Base-by-base conservation (phyloP, 2,329 filamentous ascomycete genomes). In the Cadophora luteo-olivacea region DNA sequence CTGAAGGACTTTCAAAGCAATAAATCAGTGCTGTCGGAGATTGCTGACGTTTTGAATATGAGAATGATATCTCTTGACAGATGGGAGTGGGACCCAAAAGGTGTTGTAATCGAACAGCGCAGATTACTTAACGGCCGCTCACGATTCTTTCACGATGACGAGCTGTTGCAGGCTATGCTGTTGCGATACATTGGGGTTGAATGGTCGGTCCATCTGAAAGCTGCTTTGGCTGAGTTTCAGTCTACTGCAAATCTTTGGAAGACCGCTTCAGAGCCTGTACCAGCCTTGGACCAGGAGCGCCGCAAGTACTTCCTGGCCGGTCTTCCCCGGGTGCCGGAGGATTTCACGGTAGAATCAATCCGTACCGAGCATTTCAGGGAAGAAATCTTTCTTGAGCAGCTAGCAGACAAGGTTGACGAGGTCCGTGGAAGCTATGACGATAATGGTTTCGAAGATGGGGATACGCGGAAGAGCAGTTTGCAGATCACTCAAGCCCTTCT, bases 31-130 rank as follows among this genome's bases (percentile, higher is more conserved):
- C 77, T 85, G 0, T 80, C 80, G 32, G 86, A 88, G 70, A 81
- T 88, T 5, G 82, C 81, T 11, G 86, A 88, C 74, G 85, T 88
- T 12, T 77, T 89, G 48, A 88, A 87, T 68, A 85, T 88, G 81
- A 80, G 85, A 58, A 80, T 87, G 54, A 78, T 81, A 0, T 80
- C 82, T 7, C 74, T 88, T 1, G 80, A 84, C 16, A 83, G 77
- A 36, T 88, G 86, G 85, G 72, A 77, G 19, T 88, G 85, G 85
- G 79, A 79, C 14, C 73, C 77, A 3, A 76, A 76, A 11, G 82
- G 80, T 3, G 79, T 86, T 9, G 78, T 81, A 0, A 73, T 87
- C 1, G 80, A 85, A 57, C 83, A 84, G 80, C 81, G 85, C 36
- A 81, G 84, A 12, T 83, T 86, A 62, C 74, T 88, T 45, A 87